phyloP scores from a whole-genome alignment of 768 basidiomycete species.

The button mushroom (Agaricus bisporus) region DNA sequence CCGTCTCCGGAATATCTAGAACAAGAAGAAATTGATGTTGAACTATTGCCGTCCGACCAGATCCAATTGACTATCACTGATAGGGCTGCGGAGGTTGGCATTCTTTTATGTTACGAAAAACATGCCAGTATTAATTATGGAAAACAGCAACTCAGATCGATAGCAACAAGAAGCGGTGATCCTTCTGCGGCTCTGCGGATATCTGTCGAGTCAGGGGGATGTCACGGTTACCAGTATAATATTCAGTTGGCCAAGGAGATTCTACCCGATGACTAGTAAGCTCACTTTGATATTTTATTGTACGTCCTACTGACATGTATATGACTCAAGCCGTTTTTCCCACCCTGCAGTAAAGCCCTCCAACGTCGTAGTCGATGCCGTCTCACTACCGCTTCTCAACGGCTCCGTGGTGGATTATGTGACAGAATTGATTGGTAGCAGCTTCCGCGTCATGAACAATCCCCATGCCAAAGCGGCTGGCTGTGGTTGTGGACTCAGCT shows the following conservation, averaged over 20 bases:
- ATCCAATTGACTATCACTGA: slow-evolving; percentile 59
- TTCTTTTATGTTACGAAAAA: background rate
- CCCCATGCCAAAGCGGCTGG: slow-evolving; percentile 87
- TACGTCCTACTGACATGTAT: background rate
- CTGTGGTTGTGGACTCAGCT: slow-evolving; percentile 95
- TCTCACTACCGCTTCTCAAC: slow-evolving; percentile 79
- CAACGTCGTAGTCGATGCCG: slow-evolving; percentile 77
- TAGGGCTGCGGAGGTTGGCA: slow-evolving; percentile 66
- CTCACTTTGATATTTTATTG: background rate
- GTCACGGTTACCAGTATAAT: slow-evolving; percentile 97
- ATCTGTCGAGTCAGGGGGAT: slow-evolving; percentile 89
- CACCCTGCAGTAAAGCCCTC: slow-evolving; percentile 68
- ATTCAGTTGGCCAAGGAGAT: slow-evolving; percentile 67
- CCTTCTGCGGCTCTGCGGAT: slow-evolving; percentile 68
- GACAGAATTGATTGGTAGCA: slow-evolving; percentile 92
- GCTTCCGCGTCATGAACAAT: slow-evolving; percentile 78
- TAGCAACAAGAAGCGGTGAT: slow-evolving; percentile 61
- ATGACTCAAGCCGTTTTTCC: slow-evolving; percentile 51
- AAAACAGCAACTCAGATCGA: slow-evolving; percentile 66
- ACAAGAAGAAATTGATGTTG: slow-evolving; percentile 57
- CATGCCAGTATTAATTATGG: slow-evolving; percentile 7
- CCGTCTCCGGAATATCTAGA: slow-evolving; percentile 52
- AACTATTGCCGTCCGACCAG: slow-evolving; percentile 46
- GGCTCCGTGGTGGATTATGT: slow-evolving; percentile 88
- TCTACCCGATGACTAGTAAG: slow-evolving; percentile 82